Percentiles rank a stretch among this genome's conserved stretches.
Conservation (phyloP, 371 early-diverging fungal genomes). For the Lichtheimia hyalospora region DNA sequence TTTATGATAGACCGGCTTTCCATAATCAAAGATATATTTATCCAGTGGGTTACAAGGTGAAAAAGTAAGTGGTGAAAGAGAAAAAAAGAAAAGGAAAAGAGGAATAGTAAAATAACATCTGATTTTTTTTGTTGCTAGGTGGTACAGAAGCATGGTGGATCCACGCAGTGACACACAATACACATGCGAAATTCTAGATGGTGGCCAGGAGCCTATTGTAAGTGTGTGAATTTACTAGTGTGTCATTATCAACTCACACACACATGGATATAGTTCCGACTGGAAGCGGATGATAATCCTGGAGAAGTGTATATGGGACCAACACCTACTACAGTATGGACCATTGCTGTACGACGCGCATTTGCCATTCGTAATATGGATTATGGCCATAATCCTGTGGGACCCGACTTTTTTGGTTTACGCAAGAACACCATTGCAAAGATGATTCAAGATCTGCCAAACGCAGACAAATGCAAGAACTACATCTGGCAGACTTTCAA, state of each 20-base stretch:
- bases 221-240: background rate
- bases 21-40: slow-evolving; percentile 91
- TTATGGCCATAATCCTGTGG: slow-evolving; percentile 82
- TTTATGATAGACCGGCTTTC: slow-evolving; percentile 72
- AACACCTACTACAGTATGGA: slow-evolving; percentile 57
- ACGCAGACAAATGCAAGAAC: slow-evolving; percentile 71
- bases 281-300: slow-evolving; percentile 49
- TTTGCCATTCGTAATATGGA: slow-evolving; percentile 76
- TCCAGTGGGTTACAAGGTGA: slow-evolving; percentile 82
- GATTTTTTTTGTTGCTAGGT: slow-evolving; percentile 26
- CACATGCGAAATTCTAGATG: slow-evolving; percentile 80
- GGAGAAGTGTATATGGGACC: slow-evolving; percentile 35
- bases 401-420: slow-evolving; percentile 92
- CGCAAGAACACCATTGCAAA: slow-evolving; percentile 86
- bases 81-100: background rate
- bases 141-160: slow-evolving; percentile 80
- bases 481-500: slow-evolving; percentile 69
- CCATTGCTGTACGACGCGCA: slow-evolving; percentile 48
- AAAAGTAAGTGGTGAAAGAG: slow-evolving; percentile 40
- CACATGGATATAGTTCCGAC: slow-evolving; percentile 10
- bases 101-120: slow-evolving; percentile 1
- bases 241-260: too few relatives aligned
- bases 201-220: slow-evolving; percentile 73
- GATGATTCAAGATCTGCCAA: slow-evolving; percentile 89
- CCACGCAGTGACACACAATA: slow-evolving; percentile 69